A percentile compares a stretch with the other conserved stretches of the same genome.
Evolutionary conservation across 192 early-diverging fungal genomes (phyloP).

Genomic region (Coemansia sp.): DNA sequence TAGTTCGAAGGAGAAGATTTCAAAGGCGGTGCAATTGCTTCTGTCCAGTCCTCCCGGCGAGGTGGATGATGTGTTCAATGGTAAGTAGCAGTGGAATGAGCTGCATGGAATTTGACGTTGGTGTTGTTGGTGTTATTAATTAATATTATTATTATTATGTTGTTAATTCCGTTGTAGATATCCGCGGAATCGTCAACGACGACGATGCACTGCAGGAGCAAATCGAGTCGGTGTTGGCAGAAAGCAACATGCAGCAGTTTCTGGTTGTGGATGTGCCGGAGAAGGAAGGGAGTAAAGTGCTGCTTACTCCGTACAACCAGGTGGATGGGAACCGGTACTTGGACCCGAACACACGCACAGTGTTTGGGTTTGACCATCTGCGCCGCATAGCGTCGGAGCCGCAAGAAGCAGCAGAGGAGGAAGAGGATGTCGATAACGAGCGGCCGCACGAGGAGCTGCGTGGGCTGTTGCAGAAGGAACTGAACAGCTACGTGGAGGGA

Average conservation of each 20-base stretch:
- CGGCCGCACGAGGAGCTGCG: conserved; percentile 33
- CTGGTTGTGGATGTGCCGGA: conserved; percentile 71
- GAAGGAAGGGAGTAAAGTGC: conserved; percentile 39
- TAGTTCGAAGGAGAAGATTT: conserved; percentile 65
- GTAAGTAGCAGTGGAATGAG: conserved; percentile 52
- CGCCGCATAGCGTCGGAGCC: conserved; percentile 56
- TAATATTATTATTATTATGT: background rate
- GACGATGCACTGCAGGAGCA: conserved; percentile 72
- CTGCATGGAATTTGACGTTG: background rate
- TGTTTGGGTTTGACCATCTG: conserved; percentile 83
- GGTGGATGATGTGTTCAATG: conserved; percentile 94
- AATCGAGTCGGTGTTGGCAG: conserved; percentile 66
- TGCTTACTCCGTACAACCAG: conserved; percentile 75
- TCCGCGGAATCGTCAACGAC: conserved; percentile 80
- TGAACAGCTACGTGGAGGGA: conserved; percentile 65
- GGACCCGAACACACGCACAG: conserved; percentile 70
- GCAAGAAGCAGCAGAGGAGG: background rate
- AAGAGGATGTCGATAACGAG: conserved; percentile 13
- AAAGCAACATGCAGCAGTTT: conserved; percentile 86
- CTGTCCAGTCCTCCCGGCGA: conserved; percentile 94
- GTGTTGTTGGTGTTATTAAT: background rate
- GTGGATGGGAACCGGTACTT: conserved; percentile 67
- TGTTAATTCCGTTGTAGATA: conserved; percentile 62
- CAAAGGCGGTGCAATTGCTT: conserved; percentile 75
- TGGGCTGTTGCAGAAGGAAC: conserved; percentile 64